Percentiles rank a stretch among this genome's conserved stretches.
These are phyloP conservation scores for Gaeumannomyces sp. DNA, from an alignment of 2,329 filamentous ascomycete species.

Conservation along the genomic window DNA sequence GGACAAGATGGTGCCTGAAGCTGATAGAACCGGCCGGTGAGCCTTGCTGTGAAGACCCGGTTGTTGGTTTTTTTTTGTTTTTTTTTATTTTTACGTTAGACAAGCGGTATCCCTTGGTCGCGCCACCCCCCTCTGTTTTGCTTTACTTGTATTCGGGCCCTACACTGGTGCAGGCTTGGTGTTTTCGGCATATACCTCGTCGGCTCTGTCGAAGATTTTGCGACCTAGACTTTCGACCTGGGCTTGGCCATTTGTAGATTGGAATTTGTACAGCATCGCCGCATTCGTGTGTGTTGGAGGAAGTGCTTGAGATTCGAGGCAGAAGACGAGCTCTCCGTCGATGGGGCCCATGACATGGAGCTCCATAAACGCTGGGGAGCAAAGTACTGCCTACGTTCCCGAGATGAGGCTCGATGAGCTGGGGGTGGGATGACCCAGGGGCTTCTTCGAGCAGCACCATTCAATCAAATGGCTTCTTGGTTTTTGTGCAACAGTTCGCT, in stretches of 20 bases:
- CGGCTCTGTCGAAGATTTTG: background rate
- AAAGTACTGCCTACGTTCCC: background rate
- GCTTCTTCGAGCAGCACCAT: background rate
- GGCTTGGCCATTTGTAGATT: background rate
- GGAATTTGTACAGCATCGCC: background rate
- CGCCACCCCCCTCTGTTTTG: background rate
- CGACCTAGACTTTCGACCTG: background rate
- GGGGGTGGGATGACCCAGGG: background rate
- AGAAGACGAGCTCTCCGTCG: background rate
- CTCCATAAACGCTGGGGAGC: background rate
- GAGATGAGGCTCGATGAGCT: background rate
- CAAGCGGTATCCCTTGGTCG: background rate
- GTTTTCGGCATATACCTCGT: background rate
- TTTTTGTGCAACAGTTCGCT: background rate
- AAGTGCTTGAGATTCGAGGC: background rate
- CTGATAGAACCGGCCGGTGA: background rate
- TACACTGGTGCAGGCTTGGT: background rate
- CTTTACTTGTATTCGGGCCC: slow-evolving; percentile 1
- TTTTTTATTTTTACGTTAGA: slow-evolving; percentile 6
- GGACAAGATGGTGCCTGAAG: slow-evolving; percentile 35
- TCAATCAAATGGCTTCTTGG: background rate
- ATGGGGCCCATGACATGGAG: background rate
- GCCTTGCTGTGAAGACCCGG: slow-evolving; percentile 2
- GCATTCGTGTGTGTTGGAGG: background rate
- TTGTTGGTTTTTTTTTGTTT: slow-evolving; percentile 4